Conservation (phyloP, 768 basidiomycete species). For the Scleroderma bovista region DNA sequence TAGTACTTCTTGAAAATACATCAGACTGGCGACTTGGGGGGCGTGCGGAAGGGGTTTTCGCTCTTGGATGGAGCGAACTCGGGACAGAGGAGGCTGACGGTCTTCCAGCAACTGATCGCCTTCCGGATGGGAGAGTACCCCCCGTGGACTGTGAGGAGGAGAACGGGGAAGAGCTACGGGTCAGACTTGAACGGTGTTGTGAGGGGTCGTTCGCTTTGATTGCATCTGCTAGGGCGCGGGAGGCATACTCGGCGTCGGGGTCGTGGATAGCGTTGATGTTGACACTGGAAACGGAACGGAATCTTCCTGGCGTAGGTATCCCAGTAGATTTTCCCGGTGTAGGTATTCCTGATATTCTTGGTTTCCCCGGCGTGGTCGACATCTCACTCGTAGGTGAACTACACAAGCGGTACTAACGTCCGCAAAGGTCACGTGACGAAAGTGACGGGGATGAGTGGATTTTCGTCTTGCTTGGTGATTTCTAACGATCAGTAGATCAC, state of each 20-base stretch:
- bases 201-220: constrained; percentile 78
- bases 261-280: constrained; percentile 30
- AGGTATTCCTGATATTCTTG: constrained; percentile 39
- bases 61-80: constrained; percentile 34
- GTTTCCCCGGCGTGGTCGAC: constrained; percentile 41
- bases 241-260: constrained; percentile 52
- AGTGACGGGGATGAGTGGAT: too few relatives aligned
- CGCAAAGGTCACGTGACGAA: too few relatives aligned
- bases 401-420: background rate
- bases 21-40: constrained; percentile 69
- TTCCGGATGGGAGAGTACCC: constrained; percentile 37
- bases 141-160: constrained; percentile 41
- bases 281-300: constrained; percentile 57
- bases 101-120: constrained; percentile 46
- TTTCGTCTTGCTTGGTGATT: too few relatives aligned
- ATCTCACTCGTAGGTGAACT: constrained; percentile 17
- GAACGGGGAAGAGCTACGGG: constrained; percentile 35
- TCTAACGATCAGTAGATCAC: background rate
- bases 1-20: constrained; percentile 40
- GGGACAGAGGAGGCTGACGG: constrained; percentile 62
- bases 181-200: constrained; percentile 48
- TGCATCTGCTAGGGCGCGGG: constrained; percentile 73
- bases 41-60: constrained; percentile 53
- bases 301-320: constrained; percentile 69
- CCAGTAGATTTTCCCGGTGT: constrained; percentile 42